Evolutionary conservation across 768 basidiomycete genomes (phyloP).

Genomic region (Ramaria rubella): DNA sequence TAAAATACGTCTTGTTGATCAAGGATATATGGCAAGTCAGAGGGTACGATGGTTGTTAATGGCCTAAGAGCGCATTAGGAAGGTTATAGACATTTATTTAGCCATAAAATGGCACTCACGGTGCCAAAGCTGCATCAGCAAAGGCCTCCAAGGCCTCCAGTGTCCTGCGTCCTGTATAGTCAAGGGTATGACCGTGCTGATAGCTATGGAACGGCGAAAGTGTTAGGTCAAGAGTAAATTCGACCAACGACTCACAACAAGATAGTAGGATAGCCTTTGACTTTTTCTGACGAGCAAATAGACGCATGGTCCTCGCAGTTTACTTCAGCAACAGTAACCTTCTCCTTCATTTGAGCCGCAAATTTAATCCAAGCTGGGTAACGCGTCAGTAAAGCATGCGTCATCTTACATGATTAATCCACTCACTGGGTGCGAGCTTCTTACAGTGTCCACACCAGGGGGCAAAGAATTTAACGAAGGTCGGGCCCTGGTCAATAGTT

Average conservation of each 20-base stretch:
- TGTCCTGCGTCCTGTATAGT: slow-evolving; percentile 70
- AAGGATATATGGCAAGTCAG: slow-evolving; percentile 38
- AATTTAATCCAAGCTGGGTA: slow-evolving; percentile 62
- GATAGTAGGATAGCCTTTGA: slow-evolving; percentile 82
- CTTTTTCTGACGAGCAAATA: slow-evolving; percentile 58
- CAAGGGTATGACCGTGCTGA: slow-evolving; percentile 49
- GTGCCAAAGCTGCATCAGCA: slow-evolving; percentile 63
- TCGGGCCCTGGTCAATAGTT: slow-evolving; percentile 38
- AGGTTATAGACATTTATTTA: neutral
- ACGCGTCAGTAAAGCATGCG: neutral
- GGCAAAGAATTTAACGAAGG: slow-evolving; percentile 80
- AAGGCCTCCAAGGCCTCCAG: slow-evolving; percentile 68
- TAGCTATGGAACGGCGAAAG: slow-evolving; percentile 23
- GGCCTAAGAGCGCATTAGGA: slow-evolving; percentile 23
- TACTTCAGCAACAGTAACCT: slow-evolving; percentile 76
- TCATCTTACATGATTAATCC: neutral
- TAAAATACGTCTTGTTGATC: slow-evolving; percentile 49
- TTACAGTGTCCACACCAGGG: slow-evolving; percentile 92
- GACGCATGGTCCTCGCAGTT: slow-evolving; percentile 75
- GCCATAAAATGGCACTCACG: slow-evolving; percentile 41
- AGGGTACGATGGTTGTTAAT: slow-evolving; percentile 31
- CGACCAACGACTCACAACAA: slow-evolving; percentile 46
- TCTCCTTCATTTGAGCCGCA: slow-evolving; percentile 59
- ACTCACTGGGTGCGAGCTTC: slow-evolving; percentile 64
- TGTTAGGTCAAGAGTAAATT: neutral